These are phyloP conservation scores for Sherardia arvensis DNA, from an alignment of 257 asterid genomes.

Conservation along the genomic window DNA sequence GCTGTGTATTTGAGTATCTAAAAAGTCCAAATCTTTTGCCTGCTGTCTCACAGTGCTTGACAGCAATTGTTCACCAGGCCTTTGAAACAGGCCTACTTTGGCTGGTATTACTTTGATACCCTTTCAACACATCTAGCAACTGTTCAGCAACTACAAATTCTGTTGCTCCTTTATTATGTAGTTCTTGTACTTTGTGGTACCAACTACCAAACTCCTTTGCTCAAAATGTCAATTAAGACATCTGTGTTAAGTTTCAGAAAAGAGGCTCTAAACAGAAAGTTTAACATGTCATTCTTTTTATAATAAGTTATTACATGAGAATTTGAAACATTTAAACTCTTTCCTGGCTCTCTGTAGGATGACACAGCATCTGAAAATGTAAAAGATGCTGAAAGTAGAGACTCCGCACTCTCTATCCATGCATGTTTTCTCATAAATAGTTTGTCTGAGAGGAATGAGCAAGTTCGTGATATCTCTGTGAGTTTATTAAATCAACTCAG, in stretches of 20 bases:
- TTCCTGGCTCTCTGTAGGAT: constrained; percentile 56
- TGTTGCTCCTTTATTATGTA: background rate
- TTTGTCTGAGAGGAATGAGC: constrained; percentile 93
- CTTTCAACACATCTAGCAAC: background rate
- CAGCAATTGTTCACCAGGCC: constrained; percentile 84
- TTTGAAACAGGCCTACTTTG: constrained; percentile 79
- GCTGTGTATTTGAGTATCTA: constrained; percentile 91
- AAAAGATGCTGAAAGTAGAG: constrained; percentile 65
- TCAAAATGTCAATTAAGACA: background rate
- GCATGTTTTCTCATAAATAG: constrained; percentile 89
- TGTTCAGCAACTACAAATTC: background rate
- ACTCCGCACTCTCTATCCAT: constrained; percentile 73
- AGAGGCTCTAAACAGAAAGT: background rate
- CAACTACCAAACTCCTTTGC: background rate
- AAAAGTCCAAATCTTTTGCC: constrained; percentile 91
- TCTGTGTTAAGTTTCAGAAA: too few relatives aligned
- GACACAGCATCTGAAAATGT: constrained; percentile 82
- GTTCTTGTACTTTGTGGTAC: background rate
- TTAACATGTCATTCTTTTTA: background rate
- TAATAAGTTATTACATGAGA: background rate
- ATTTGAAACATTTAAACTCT: background rate
- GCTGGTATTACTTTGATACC: constrained; percentile 55
- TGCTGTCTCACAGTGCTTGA: constrained; percentile 93
- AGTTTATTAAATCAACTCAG: constrained; percentile 81
- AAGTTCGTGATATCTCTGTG: constrained; percentile 71